phyloP scores from a whole-genome alignment of 805 yeast species.

The Ogataea degrootiae region DNA sequence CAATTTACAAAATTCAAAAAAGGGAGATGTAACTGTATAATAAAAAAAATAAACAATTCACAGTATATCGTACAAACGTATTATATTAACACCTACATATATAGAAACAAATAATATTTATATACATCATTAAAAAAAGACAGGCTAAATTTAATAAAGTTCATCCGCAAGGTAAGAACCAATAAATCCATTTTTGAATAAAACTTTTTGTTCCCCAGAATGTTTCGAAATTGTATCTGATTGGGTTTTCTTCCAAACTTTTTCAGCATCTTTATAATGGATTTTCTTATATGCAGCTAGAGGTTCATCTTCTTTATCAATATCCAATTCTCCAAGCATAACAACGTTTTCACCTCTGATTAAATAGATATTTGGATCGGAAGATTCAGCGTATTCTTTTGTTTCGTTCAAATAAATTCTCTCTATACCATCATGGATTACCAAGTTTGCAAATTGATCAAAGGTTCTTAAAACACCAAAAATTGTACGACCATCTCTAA shows the following conservation, averaged over 20 bases:
- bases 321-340: slow-evolving; percentile 88
- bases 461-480: slow-evolving; percentile 91
- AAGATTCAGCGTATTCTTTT: slow-evolving; percentile 57
- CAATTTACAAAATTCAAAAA: not conserved
- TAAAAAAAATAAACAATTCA: not conserved
- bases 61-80: not conserved
- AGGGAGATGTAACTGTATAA: not conserved
- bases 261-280: slow-evolving; percentile 56
- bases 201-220: slow-evolving; percentile 12
- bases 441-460: slow-evolving; percentile 92
- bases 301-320: slow-evolving; percentile 76
- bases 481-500: slow-evolving; percentile 85
- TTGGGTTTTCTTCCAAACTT: slow-evolving; percentile 22
- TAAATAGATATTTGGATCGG: slow-evolving; percentile 67
- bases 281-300: slow-evolving; percentile 52
- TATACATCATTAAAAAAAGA: not conserved
- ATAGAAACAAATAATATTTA: slow-evolving; percentile 4
- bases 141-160: slow-evolving; percentile 7
- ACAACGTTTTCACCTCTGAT: slow-evolving; percentile 96
- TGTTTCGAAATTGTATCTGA: slow-evolving; percentile 11
- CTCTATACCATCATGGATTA: slow-evolving; percentile 86
- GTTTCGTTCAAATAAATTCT: slow-evolving; percentile 61
- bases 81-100: not conserved
- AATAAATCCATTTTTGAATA: slow-evolving; percentile 17
- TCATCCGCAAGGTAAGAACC: slow-evolving; percentile 18